These are phyloP conservation scores for Colletotrichum musae DNA, from an alignment of 2,329 filamentous ascomycete genomes.

Conservation along the genomic window DNA sequence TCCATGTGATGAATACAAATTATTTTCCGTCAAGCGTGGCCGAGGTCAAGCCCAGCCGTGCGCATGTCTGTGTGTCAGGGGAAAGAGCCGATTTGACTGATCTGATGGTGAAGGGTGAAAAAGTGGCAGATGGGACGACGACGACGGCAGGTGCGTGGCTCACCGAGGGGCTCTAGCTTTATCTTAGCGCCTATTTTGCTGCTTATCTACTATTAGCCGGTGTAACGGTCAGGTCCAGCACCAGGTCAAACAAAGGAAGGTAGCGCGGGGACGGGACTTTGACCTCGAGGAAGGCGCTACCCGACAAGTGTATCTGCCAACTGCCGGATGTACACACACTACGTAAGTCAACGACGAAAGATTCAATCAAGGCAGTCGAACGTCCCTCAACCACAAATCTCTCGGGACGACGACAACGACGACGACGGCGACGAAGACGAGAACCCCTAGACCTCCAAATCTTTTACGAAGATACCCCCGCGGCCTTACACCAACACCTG, in stretches of 20 bases:
- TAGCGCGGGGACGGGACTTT: constrained; percentile 25
- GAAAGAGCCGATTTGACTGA: constrained; percentile 30
- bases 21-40: neutral
- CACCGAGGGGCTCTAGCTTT: constrained; percentile 37
- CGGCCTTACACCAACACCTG: no score
- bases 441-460: no score
- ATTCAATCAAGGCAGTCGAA: neutral
- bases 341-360: neutral
- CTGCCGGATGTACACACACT: constrained; percentile 18
- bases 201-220: constrained; percentile 26
- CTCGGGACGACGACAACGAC: no score
- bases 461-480: no score
- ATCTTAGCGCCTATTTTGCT: constrained; percentile 22
- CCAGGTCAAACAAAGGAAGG: no score
- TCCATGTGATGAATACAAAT: neutral
- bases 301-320: constrained; percentile 31
- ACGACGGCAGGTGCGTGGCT: constrained; percentile 8
- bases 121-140: constrained; percentile 25
- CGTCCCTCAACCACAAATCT: neutral
- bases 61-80: constrained; percentile 10
- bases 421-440: no score
- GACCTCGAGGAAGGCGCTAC: constrained; percentile 14
- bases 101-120: constrained; percentile 1
- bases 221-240: neutral
- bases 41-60: neutral